Conservation (phyloP, 306 rosid species). For the Dryas drummondii region DNA sequence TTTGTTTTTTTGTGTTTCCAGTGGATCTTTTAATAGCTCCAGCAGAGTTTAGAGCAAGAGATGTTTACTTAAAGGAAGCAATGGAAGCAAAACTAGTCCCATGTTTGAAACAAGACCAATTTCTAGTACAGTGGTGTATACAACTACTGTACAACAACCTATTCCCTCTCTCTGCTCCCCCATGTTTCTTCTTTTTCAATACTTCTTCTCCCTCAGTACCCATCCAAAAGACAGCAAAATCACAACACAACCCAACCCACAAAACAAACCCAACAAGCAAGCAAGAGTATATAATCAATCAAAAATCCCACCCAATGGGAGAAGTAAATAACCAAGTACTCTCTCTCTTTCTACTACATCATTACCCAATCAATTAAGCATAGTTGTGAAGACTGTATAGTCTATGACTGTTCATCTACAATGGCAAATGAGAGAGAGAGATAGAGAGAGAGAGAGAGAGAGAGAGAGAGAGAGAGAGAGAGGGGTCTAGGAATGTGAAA, state of each 20-base stretch:
- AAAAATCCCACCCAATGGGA: not conserved
- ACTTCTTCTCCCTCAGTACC: conserved; percentile 43
- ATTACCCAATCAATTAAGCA: conserved; percentile 30
- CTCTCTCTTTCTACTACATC: conserved; percentile 35
- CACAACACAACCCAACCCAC: conserved; percentile 19
- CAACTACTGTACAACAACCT: conserved; percentile 22
- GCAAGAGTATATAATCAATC: not conserved
- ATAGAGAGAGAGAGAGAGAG: not conserved
- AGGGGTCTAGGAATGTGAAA: not conserved
- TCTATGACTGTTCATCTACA: conserved; percentile 28
- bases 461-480: not conserved
- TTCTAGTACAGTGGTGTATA: conserved; percentile 30
- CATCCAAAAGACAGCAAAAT: conserved; percentile 33
- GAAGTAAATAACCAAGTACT: conserved; percentile 21
- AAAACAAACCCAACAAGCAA: conserved; percentile 10
- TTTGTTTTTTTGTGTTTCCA: conserved; percentile 7
- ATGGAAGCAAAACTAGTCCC: conserved; percentile 24
- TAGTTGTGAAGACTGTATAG: conserved; percentile 2
- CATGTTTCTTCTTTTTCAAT: conserved; percentile 27
- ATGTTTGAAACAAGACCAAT: conserved; percentile 46
- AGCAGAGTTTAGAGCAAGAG: conserved; percentile 17
- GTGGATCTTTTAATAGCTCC: conserved; percentile 32
- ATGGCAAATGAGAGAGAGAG: conserved; percentile 17
- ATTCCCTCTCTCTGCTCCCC: conserved; percentile 33
- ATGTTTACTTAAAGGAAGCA: conserved; percentile 35